Conservation (phyloP, 2,329 filamentous ascomycete genomes). For the Fusarium setosum region DNA sequence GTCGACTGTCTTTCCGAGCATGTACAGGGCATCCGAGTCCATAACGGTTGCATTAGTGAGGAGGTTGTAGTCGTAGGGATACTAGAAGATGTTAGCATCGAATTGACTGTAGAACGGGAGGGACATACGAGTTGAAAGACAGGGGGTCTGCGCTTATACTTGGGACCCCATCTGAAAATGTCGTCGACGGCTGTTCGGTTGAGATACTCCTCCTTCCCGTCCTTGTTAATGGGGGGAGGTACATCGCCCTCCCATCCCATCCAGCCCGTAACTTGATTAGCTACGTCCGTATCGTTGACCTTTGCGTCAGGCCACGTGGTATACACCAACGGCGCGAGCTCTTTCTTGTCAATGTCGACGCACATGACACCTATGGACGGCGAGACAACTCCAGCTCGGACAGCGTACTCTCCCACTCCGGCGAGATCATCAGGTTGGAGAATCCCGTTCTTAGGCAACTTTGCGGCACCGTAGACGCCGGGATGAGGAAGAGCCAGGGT, state of each 20-base stretch:
- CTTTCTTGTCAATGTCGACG: constrained; percentile 69
- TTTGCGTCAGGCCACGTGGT: constrained; percentile 64
- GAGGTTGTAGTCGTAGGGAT: constrained; percentile 74
- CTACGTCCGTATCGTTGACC: constrained; percentile 48
- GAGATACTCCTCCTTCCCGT: constrained; percentile 50
- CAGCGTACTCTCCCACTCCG: constrained; percentile 75
- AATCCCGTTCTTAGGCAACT: constrained; percentile 70
- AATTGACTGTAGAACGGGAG: constrained; percentile 13
- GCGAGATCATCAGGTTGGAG: constrained; percentile 74
- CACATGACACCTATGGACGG: constrained; percentile 80
- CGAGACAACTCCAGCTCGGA: constrained; percentile 76
- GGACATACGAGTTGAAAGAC: constrained; percentile 60
- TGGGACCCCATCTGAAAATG: constrained; percentile 74
- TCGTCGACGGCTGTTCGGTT: constrained; percentile 74
- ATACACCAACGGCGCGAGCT: constrained; percentile 75
- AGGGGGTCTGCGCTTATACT: constrained; percentile 62
- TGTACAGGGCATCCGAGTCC: constrained; percentile 67
- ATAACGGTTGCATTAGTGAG: constrained; percentile 64
- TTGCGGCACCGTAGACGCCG: constrained; percentile 73
- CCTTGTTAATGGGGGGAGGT: constrained; percentile 43
- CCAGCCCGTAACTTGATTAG: constrained; percentile 47
- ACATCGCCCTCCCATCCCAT: constrained; percentile 54
- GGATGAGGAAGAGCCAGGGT: constrained; percentile 83
- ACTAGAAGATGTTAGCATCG: constrained; percentile 49
- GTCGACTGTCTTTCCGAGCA: constrained; percentile 65